A percentile compares a stretch with the other conserved stretches of the same genome.
phyloP scores from a whole-genome alignment of 352 stramenopile species.

The Phytophthora vignae region DNA sequence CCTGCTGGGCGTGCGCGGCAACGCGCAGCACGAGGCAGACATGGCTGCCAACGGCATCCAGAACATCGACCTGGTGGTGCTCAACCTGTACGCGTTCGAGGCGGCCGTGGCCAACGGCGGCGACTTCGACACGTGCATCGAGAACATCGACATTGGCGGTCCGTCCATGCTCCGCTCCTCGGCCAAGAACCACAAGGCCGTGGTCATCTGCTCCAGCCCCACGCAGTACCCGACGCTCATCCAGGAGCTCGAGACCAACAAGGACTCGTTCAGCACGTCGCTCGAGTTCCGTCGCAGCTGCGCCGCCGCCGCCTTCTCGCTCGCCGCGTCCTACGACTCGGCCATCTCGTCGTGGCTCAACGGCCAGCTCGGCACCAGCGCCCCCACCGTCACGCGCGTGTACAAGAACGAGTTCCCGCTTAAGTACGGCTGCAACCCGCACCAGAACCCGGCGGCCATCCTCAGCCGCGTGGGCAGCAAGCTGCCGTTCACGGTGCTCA shows the following conservation, averaged over 20 bases:
- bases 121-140: conserved; percentile 99
- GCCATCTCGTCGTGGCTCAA: conserved; percentile 98
- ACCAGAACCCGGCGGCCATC: conserved; percentile 97
- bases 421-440: conserved; percentile 99
- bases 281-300: conserved; percentile 90
- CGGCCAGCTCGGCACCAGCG: conserved; percentile 82
- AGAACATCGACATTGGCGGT: conserved; percentile 99
- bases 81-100: conserved; percentile 99
- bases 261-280: conserved; percentile 87
- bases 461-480: conserved; percentile 70
- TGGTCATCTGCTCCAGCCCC: conserved; percentile 97
- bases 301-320: conserved; percentile 79
- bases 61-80: conserved; percentile 99
- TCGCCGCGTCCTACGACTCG: conserved; percentile 96
- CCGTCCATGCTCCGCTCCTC: conserved; percentile 99
- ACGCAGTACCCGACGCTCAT: conserved; percentile 96
- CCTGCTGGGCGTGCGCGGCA: conserved; percentile 97
- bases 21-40: conserved; percentile 96
- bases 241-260: conserved; percentile 92
- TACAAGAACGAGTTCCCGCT: conserved; percentile 96
- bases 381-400: conserved; percentile 90
- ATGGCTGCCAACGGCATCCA: conserved; percentile 97
- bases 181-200: conserved; percentile 99
- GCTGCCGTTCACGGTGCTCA: conserved; percentile 90
- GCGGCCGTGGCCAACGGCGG: conserved; percentile 93